Percentiles rank a stretch among this genome's conserved stretches.
Conservation (phyloP, 345 rosid genomes). For the Tarenaya hassleriana region DNA sequence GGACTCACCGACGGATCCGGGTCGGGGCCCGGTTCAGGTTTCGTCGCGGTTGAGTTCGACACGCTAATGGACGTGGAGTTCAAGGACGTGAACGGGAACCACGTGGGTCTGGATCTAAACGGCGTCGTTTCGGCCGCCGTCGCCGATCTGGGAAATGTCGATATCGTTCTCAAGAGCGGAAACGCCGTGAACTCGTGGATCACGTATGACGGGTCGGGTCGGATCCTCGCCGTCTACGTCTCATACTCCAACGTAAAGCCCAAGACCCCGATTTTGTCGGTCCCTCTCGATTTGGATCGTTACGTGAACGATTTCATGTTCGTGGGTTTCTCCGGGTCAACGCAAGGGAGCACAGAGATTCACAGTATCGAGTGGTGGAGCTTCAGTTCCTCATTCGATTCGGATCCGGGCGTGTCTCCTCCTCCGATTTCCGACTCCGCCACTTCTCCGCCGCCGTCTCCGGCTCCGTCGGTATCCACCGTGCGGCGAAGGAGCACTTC, state of each 20-base stretch:
- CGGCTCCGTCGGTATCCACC: constrained; percentile 43
- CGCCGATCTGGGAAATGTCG: constrained; percentile 53
- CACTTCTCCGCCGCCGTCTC: constrained; percentile 63
- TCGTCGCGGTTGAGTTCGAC: constrained; percentile 91
- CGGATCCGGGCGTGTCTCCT: constrained; percentile 33
- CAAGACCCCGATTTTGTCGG: constrained; percentile 49
- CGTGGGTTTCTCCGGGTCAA: constrained; percentile 96
- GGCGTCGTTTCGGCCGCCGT: constrained; percentile 65
- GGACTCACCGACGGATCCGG: constrained; percentile 49
- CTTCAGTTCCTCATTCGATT: constrained; percentile 58
- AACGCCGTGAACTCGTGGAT: constrained; percentile 83
- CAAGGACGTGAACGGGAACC: constrained; percentile 87
- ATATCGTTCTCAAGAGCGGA: constrained; percentile 88
- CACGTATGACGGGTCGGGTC: constrained; percentile 52
- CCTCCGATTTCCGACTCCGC: constrained; percentile 61
- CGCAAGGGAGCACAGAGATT: constrained; percentile 95
- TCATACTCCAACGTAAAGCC: constrained; percentile 92
- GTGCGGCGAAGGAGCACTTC: constrained; percentile 33
- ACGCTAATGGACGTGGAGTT: constrained; percentile 86
- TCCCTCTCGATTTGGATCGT: constrained; percentile 60
- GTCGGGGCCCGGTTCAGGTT: constrained; percentile 39
- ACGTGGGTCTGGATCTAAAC: constrained; percentile 89
- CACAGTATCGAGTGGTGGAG: constrained; percentile 98
- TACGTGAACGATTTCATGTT: constrained; percentile 84
- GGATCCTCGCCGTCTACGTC: constrained; percentile 43